Percentiles rank a stretch among this genome's conserved stretches.
These are phyloP conservation scores for Aphanomyces cochlioides DNA, from an alignment of 352 stramenopile species.

Conservation along the genomic window DNA sequence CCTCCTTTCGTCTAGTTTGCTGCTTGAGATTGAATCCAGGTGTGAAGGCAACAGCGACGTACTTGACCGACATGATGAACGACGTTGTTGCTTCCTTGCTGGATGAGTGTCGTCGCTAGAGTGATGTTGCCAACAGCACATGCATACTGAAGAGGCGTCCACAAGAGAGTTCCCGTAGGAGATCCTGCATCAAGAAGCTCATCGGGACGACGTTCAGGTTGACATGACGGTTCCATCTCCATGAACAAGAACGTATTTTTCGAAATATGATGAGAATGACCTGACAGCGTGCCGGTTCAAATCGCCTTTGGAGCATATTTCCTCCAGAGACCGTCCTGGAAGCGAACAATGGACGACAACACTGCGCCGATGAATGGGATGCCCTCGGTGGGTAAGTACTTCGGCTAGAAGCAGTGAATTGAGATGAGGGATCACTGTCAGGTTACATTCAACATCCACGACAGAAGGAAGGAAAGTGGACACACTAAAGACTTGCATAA, in stretches of 20 bases:
- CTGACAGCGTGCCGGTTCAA: no score
- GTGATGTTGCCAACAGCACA: slow-evolving; percentile 60
- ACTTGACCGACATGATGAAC: slow-evolving; percentile 30
- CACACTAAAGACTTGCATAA: no score
- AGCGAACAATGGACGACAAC: no score
- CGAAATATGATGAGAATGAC: no score
- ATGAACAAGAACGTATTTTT: not conserved
- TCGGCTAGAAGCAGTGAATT: no score
- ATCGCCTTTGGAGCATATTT: not conserved
- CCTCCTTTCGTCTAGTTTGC: slow-evolving; percentile 48
- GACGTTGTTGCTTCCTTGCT: slow-evolving; percentile 23
- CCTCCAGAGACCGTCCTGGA: no score
- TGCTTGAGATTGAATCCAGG: not conserved
- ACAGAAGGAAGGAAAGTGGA: no score
- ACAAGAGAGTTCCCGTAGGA: slow-evolving; percentile 49
- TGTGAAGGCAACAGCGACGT: not conserved
- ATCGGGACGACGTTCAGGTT: slow-evolving; percentile 38
- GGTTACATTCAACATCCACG: no score
- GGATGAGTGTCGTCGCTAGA: slow-evolving; percentile 42
- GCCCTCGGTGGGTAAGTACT: no score
- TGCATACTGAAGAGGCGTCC: slow-evolving; percentile 75
- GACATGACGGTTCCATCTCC: not conserved
- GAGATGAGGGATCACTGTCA: no score
- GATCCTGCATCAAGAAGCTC: slow-evolving; percentile 52
- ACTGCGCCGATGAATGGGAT: no score